phyloP scores from a whole-genome alignment of 306 rosid genomes.

The Trichosanthes truncata region DNA sequence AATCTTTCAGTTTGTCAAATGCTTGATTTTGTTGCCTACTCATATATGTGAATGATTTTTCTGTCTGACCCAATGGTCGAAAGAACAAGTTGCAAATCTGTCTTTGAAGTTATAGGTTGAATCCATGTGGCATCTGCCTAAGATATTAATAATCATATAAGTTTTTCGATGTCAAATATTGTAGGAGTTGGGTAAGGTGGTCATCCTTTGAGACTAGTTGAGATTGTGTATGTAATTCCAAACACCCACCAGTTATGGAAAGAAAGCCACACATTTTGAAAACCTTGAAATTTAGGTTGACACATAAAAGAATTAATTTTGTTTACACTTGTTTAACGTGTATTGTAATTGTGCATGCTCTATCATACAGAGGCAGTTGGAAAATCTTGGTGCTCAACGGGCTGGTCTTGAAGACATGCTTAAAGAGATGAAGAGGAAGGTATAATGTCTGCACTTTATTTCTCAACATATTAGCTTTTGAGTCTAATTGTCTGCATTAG shows the following conservation, averaged over 20 bases:
- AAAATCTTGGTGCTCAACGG: constrained; percentile 94
- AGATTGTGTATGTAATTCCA: background rate
- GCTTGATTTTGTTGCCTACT: background rate
- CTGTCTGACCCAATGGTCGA: background rate
- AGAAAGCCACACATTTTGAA: background rate
- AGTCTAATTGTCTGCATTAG: background rate
- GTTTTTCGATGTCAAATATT: background rate
- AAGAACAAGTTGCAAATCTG: background rate
- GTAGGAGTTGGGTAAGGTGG: background rate
- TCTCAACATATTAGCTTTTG: background rate
- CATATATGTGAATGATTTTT: background rate
- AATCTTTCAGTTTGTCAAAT: background rate
- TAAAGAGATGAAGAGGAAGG: constrained; percentile 99
- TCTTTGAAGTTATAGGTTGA: background rate
- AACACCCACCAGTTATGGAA: background rate
- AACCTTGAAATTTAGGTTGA: background rate
- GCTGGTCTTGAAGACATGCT: constrained; percentile 99
- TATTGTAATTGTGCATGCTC: constrained; percentile 16
- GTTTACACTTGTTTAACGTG: constrained; percentile 10
- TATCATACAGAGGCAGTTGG: constrained; percentile 83
- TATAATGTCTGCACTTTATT: constrained; percentile 1
- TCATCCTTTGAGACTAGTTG: background rate
- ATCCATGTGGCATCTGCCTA: background rate
- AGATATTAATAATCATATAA: background rate
- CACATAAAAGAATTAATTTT: background rate